Percentiles rank a stretch among this genome's conserved stretches.
Conservation (phyloP, 371 early-diverging fungal genomes). For the Mucor indicus region DNA sequence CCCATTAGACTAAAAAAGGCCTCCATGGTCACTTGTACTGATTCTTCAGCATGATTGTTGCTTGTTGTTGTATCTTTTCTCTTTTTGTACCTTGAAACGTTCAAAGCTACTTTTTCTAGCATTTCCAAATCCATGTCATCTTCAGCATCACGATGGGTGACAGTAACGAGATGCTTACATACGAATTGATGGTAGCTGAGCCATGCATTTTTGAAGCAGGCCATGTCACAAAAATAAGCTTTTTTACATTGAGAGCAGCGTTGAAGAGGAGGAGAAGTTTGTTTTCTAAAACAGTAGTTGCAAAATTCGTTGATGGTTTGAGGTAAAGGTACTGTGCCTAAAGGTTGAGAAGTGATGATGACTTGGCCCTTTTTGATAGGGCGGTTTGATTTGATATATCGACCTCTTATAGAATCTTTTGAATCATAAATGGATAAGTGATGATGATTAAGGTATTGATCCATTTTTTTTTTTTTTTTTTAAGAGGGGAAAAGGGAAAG, state of each 20-base stretch:
- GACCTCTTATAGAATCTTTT: conserved; percentile 20
- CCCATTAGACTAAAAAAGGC: conserved; percentile 42
- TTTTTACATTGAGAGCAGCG: conserved; percentile 48
- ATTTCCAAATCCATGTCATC: conserved; percentile 34
- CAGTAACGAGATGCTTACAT: conserved; percentile 12
- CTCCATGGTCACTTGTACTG: conserved; percentile 40
- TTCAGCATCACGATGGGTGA: conserved; percentile 15
- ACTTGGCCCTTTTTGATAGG: conserved; percentile 24
- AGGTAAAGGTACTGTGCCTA: conserved; percentile 36
- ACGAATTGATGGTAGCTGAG: conserved; percentile 45
- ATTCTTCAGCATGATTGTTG: neutral
- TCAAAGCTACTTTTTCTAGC: conserved; percentile 41
- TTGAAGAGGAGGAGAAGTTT: conserved; percentile 25
- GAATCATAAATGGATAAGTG: conserved; percentile 10
- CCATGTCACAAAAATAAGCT: conserved; percentile 45
- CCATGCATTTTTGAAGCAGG: conserved; percentile 50
- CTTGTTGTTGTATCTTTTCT: neutral
- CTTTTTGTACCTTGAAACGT: conserved; percentile 26
- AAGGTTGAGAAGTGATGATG: conserved; percentile 41
- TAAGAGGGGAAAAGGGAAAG: neutral
- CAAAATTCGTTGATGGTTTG: conserved; percentile 33
- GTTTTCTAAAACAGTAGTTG: conserved; percentile 43
- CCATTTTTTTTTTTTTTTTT: conserved; percentile 4
- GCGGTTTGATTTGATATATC: conserved; percentile 21
- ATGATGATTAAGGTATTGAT: conserved; percentile 15